Evolutionary conservation across 2,329 filamentous ascomycete species (phyloP).

Genomic region (Aureobasidium namibiae): DNA sequence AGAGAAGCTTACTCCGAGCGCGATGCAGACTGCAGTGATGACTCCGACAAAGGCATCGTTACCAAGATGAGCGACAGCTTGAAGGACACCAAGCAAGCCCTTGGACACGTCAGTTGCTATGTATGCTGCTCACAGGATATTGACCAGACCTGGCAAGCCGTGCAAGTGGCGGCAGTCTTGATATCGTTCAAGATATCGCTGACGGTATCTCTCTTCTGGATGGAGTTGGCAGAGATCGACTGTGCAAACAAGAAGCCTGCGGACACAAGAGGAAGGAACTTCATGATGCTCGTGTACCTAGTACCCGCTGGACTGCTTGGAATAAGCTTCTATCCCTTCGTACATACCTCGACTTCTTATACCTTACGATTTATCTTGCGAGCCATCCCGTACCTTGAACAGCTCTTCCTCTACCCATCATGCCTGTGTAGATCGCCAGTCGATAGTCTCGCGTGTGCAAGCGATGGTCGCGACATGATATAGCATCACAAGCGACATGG

Average conservation of each 20-base stretch:
- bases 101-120: constrained; percentile 17
- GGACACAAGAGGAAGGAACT: not conserved
- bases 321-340: not conserved
- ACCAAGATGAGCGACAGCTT: constrained; percentile 37
- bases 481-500: not conserved
- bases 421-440: constrained; percentile 1
- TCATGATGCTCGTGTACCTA: not conserved
- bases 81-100: constrained; percentile 33
- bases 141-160: constrained; percentile 21
- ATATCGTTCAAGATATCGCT: constrained; percentile 3
- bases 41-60: constrained; percentile 34
- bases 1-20: constrained; percentile 25
- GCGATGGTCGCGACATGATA: not conserved
- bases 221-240: not conserved
- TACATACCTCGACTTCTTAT: not conserved
- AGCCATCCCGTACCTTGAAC: not conserved
- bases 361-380: not conserved
- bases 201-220: constrained; percentile 8
- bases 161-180: constrained; percentile 19
- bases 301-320: not conserved
- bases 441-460: not conserved
- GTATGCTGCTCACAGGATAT: constrained; percentile 18
- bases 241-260: not conserved
- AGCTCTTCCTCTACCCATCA: not conserved
- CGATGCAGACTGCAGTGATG: constrained; percentile 30